Evolutionary conservation across 176 grass and related monocot species (phyloP), one percentile per base, ranked within the genome.

Genomic region (Chloris gayana): DNA sequence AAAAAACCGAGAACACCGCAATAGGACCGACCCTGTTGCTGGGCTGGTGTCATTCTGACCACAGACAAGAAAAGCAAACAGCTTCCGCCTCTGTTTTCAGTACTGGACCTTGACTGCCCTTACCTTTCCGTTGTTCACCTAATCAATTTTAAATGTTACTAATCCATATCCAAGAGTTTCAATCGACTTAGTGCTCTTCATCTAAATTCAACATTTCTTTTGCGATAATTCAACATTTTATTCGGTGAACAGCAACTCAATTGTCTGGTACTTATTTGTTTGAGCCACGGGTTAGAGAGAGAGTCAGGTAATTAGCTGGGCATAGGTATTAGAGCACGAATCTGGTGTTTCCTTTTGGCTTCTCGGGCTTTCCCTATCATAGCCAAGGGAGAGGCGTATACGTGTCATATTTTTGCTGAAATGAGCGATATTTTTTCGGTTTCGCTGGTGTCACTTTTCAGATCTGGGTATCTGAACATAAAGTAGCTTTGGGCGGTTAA

Each of bases 321-420:
- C 69, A 84, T 84, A 80, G 87, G n/a, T 85, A 76, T 75, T 80
- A 57, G 29, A 45, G 76, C 72, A 58, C 27, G 81, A 46, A 61
- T 80, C 82, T 80, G 71, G 33, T 54, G 81, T 74, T 84, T 75
- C 42, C 76, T 84, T 74, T 88, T 84, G 76, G 75, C 62, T 45
- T 88, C 61, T 69, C 11, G 61, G 63, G 8, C 24, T 51, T 21
- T 74, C 72, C 61, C 49, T 75, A 34, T 41, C 65, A 15, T 12
- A 76, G 26, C 35, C 45, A 33, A 56, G 57, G 62, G 1, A 78
- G 51, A 70, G 63, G n/a, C 13, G 33, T 37, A 30, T 71, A 89
- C 87, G 69, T 86, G 85, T 80, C 78, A 32, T 79, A 14, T 33
- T 79, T 79, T 84, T 24, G 72, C 35, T 67, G 27, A 59, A 68